Conservation (phyloP, 176 grass and related monocot genomes). For the Oryza nivara region DNA sequence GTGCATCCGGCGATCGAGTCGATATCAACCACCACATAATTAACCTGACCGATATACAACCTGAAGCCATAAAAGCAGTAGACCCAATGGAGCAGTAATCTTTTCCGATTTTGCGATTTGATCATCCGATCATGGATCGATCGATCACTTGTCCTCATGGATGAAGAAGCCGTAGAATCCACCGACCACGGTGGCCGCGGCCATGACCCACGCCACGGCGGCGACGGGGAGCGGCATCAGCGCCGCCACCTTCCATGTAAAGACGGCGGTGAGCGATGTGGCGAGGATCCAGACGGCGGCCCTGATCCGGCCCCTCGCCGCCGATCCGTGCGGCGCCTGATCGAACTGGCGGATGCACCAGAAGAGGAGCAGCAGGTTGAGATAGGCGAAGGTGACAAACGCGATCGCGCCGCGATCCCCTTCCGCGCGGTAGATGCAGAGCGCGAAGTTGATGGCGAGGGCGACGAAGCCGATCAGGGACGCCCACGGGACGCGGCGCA, state of each 20-base stretch:
- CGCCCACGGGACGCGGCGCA: neutral
- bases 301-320: neutral
- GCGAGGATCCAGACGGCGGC: constrained; percentile 41
- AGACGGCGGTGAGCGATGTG: constrained; percentile 27
- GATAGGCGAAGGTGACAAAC: constrained; percentile 16
- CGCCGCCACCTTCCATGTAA: constrained; percentile 34
- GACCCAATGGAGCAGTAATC: neutral
- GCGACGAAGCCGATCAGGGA: neutral
- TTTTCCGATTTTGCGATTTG: too few relatives aligned
- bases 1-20: too few relatives aligned
- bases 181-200: neutral
- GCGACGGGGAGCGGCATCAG: constrained; percentile 43
- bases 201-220: constrained; percentile 22
- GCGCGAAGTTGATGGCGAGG: constrained; percentile 32
- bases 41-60: too few relatives aligned
- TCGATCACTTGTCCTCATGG: neutral
- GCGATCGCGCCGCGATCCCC: neutral
- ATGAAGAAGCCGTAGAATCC: constrained; percentile 54
- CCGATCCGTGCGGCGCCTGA: neutral
- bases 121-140: neutral
- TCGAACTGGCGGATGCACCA: constrained; percentile 33
- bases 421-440: constrained; percentile 7
- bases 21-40: too few relatives aligned
- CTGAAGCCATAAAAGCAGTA: neutral
- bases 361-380: constrained; percentile 45